Conservation (phyloP, 768 basidiomycete genomes). For the Grammothele lineata region DNA sequence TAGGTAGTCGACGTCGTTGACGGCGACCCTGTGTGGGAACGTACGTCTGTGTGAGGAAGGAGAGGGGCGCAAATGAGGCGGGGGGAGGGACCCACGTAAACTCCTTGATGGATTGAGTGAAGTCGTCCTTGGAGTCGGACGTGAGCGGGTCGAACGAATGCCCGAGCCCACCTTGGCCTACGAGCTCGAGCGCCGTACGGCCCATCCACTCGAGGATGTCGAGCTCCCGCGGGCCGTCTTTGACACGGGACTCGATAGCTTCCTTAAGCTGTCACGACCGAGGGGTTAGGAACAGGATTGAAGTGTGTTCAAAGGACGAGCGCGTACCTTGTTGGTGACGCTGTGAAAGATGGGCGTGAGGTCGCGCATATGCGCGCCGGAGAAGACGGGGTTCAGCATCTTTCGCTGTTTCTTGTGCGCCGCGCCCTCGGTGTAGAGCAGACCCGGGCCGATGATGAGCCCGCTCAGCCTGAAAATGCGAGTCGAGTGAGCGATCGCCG, state of each 20-base stretch:
- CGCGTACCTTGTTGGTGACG: slow-evolving; percentile 4
- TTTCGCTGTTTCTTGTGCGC: slow-evolving; percentile 23
- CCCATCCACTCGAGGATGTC: slow-evolving; percentile 20
- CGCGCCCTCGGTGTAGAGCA: slow-evolving; percentile 28
- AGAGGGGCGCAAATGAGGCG: slow-evolving; percentile 12
- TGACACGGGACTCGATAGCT: background rate
- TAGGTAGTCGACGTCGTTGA: slow-evolving; percentile 6
- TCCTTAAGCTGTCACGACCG: slow-evolving; percentile 1
- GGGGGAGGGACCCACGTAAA: slow-evolving; percentile 14
- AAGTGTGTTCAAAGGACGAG: background rate
- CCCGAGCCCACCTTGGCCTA: slow-evolving; percentile 44
- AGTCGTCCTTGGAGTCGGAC: slow-evolving; percentile 20
- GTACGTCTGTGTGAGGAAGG: too few species aligned
- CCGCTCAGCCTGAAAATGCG: too few species aligned
- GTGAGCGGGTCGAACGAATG: slow-evolving; percentile 31
- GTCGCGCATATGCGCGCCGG: slow-evolving; percentile 13
- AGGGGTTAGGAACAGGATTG: background rate
- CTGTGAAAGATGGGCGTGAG: slow-evolving; percentile 5
- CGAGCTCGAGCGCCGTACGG: slow-evolving; percentile 26
- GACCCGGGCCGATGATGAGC: slow-evolving; percentile 38
- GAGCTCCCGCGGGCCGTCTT: slow-evolving; percentile 1
- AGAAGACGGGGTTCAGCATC: slow-evolving; percentile 18
- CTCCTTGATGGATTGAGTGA: slow-evolving; percentile 8
- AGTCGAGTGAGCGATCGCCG: slow-evolving; percentile 11
- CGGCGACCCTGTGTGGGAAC: slow-evolving; percentile 27